Base-by-base conservation (phyloP, 768 basidiomycete genomes). In the Leccinellum luteum region DNA sequence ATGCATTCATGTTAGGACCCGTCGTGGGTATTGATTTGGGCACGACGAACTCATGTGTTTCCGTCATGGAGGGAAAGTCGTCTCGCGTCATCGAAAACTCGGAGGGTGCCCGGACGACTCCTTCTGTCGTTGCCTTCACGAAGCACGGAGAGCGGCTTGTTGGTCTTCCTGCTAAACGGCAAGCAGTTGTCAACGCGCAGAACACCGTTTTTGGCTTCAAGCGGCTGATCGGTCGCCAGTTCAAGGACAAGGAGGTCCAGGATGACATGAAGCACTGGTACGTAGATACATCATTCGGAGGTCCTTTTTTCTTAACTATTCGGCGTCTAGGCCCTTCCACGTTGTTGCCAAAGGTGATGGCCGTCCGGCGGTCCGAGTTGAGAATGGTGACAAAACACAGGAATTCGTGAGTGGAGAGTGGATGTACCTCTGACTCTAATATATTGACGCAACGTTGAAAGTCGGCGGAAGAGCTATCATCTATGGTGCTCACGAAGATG, bases 11-110 rank as follows among this genome's bases (percentile, higher is more conserved):
- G 0, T 52, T 32, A 88, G 91, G 90, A 61, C 92, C 94, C 52
- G 93, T 97, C 58, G 81, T 95, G 73, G 93, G 95, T 79, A 98
- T 98, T 79, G 95, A 98, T 78, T 81, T 98, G 79, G 95, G 94
- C 41, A 93, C 91, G 38, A 93, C 92, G 30, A 92, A 92, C 75
- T 94, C 92, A 50, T 94, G 91, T 73, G 92, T 94, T 57, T 86
- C 90, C 50, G 83, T 97, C 60, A 97, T 96, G 92, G 95, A 98
- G 79, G 95, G 93, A 64, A 87, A 96, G 79, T 89, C 87, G 34
- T 85, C 95, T 51, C 89, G 92, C 64, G 96, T 98, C 62, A 89
- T 99, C 64, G 97, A 98, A 78, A 98, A 98, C 79, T 79, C 95
- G 6, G 96, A 98, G 79, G 96, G 97, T 79, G 91, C 90, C 56